Conservation (phyloP, 352 stramenopile genomes). For the Phytophthora vignae region DNA sequence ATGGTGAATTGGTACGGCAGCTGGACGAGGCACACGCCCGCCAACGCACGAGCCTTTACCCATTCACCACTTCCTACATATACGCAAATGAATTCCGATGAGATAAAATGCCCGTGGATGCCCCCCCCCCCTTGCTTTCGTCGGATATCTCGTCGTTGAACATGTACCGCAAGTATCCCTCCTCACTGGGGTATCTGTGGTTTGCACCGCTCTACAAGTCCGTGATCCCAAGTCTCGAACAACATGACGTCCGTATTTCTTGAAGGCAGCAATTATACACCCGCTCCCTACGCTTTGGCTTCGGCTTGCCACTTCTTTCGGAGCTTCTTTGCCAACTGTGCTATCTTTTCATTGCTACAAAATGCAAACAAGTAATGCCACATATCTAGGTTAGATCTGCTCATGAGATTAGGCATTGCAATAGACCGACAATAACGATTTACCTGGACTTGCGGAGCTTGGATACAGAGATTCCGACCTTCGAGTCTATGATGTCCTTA, state of each 20-base stretch:
- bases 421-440: background rate
- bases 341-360: constrained; percentile 65
- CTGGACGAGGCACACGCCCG: background rate
- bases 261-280: constrained; percentile 6
- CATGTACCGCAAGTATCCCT: constrained; percentile 10
- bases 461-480: constrained; percentile 78
- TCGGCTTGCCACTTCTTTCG: constrained; percentile 86
- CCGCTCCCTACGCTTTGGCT: constrained; percentile 38
- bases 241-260: constrained; percentile 5
- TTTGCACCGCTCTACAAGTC: constrained; percentile 20
- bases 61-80: constrained; percentile 17
- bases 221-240: constrained; percentile 18
- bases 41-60: constrained; percentile 2
- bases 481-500: constrained; percentile 82
- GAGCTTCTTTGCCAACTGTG: constrained; percentile 62
- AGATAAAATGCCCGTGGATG: constrained; percentile 2
- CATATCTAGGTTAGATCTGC: background rate
- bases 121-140: background rate
- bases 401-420: background rate
- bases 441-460: constrained; percentile 83
- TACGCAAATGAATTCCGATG: constrained; percentile 20
- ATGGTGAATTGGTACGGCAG: background rate
- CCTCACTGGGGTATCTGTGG: constrained; percentile 5
- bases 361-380: constrained; percentile 26
- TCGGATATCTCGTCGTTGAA: constrained; percentile 14